Evolutionary conservation across 352 stramenopile species (phyloP).

Genomic region (Pythium oligandrum): DNA sequence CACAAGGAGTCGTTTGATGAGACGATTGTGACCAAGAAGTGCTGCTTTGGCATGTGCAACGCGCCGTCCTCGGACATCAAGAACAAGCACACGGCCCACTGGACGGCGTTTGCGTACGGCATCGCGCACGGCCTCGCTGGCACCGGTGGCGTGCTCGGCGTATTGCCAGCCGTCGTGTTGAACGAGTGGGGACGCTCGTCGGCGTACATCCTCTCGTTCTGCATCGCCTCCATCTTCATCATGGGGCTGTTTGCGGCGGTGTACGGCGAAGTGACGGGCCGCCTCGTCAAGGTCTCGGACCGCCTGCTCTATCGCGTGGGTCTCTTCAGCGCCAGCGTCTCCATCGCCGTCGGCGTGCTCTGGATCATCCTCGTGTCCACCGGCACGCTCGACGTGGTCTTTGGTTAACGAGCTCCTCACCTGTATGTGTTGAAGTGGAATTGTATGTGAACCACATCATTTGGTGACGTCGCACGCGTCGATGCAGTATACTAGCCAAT

Average conservation of each 20-base stretch:
- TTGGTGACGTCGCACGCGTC: too few species aligned
- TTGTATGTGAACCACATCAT: background rate
- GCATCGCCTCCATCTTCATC: constrained; percentile 55
- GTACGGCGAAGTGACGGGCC: constrained; percentile 44
- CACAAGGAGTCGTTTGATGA: constrained; percentile 28
- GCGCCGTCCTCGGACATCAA: constrained; percentile 41
- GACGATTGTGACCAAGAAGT: constrained; percentile 29
- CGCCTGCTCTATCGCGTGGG: constrained; percentile 30
- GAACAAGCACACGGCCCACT: constrained; percentile 22
- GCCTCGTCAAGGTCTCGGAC: constrained; percentile 19
- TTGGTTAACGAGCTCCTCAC: constrained; percentile 17
- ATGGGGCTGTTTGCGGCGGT: constrained; percentile 70
- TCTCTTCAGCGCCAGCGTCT: constrained; percentile 34
- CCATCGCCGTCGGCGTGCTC: constrained; percentile 34
- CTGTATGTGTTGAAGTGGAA: background rate
- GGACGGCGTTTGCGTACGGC: constrained; percentile 49
- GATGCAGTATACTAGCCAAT: too few species aligned
- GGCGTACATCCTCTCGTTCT: constrained; percentile 74
- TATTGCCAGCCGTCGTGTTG: constrained; percentile 70
- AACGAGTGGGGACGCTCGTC: constrained; percentile 37
- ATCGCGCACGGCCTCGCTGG: constrained; percentile 70
- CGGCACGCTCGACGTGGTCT: constrained; percentile 35
- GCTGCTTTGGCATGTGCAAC: constrained; percentile 34
- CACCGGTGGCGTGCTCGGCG: constrained; percentile 42
- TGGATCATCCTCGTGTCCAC: constrained; percentile 39